A percentile compares a stretch with the other conserved stretches of the same genome.
Evolutionary conservation across 139 green algal species (phyloP).

Genomic region (Asterochloris erici): DNA sequence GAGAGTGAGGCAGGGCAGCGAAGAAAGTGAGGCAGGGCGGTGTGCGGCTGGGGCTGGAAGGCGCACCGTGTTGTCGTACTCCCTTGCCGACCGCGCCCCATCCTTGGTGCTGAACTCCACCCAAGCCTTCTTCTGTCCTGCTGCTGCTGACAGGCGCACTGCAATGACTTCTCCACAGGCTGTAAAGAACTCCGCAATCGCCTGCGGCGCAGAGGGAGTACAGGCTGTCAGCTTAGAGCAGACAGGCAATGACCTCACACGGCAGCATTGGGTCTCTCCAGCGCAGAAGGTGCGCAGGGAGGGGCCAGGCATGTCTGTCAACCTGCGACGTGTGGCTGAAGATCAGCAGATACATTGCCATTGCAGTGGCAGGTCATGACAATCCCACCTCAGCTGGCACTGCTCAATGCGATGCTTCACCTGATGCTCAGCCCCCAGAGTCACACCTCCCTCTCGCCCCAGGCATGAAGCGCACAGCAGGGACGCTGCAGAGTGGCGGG

Average conservation of each 20-base stretch:
- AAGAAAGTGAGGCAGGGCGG: too few species aligned
- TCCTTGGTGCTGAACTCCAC: slow-evolving; percentile 21
- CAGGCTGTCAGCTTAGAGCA: too few species aligned
- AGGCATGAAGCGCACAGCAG: neutral
- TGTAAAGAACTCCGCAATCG: slow-evolving; percentile 19
- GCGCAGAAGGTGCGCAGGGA: too few species aligned
- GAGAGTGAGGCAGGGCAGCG: too few species aligned
- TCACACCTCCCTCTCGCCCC: too few species aligned
- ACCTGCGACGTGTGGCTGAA: neutral
- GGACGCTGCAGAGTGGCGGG: neutral
- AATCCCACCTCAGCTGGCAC: too few species aligned
- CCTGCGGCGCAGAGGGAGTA: neutral
- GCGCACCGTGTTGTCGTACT: slow-evolving; percentile 21
- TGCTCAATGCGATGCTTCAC: too few species aligned
- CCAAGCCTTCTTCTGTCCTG: slow-evolving; percentile 19
- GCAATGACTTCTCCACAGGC: slow-evolving; percentile 22
- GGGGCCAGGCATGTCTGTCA: too few species aligned
- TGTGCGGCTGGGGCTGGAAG: neutral
- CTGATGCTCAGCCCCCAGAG: too few species aligned
- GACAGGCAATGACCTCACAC: too few species aligned
- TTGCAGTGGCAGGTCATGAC: neutral
- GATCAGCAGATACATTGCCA: neutral
- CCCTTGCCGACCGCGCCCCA: slow-evolving; percentile 5
- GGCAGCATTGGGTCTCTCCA: too few species aligned
- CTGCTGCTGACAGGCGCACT: slow-evolving; percentile 7